phyloP scores from a whole-genome alignment of 345 rosid species.

The Tarenaya hassleriana region DNA sequence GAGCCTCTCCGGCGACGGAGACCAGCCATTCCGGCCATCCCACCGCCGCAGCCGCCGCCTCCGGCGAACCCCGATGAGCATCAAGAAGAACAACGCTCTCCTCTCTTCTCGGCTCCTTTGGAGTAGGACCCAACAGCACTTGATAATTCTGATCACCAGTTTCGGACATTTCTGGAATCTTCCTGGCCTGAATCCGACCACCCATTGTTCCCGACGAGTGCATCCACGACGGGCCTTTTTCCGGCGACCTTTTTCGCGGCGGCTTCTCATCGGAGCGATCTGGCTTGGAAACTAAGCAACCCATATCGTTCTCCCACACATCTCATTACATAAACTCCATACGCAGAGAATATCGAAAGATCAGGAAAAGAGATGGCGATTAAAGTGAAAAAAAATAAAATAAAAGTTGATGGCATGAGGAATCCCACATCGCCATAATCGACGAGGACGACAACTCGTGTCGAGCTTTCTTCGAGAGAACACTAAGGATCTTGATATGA shows the following conservation, averaged over 20 bases:
- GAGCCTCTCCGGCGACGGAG: constrained; percentile 69
- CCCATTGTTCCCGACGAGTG: constrained; percentile 3
- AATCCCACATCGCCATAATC: too few species aligned
- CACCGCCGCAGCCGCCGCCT: constrained; percentile 9
- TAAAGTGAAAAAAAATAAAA: too few species aligned
- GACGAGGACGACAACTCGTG: too few species aligned
- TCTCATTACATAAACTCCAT: too few species aligned
- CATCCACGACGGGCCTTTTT: constrained; percentile 10
- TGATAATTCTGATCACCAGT: not conserved
- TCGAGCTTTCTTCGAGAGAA: too few species aligned
- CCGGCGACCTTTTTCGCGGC: constrained; percentile 11
- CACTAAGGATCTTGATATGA: too few species aligned
- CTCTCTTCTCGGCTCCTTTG: constrained; percentile 26
- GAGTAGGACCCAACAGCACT: constrained; percentile 13
- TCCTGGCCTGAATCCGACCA: not conserved
- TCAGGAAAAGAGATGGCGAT: too few species aligned
- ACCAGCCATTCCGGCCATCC: constrained; percentile 99
- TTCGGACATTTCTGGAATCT: constrained; percentile 8
- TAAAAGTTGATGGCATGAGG: too few species aligned
- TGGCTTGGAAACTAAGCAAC: constrained; percentile 17
- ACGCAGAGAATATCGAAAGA: too few species aligned
- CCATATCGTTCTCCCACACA: constrained; percentile 1
- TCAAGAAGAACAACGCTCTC: constrained; percentile 22
- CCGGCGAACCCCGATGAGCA: constrained; percentile 11
- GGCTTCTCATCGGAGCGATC: constrained; percentile 10